A percentile compares a stretch with the other conserved stretches of the same genome.
Evolutionary conservation across 352 stramenopile species (phyloP).

Genomic region (Saprolegnia parasitica): DNA sequence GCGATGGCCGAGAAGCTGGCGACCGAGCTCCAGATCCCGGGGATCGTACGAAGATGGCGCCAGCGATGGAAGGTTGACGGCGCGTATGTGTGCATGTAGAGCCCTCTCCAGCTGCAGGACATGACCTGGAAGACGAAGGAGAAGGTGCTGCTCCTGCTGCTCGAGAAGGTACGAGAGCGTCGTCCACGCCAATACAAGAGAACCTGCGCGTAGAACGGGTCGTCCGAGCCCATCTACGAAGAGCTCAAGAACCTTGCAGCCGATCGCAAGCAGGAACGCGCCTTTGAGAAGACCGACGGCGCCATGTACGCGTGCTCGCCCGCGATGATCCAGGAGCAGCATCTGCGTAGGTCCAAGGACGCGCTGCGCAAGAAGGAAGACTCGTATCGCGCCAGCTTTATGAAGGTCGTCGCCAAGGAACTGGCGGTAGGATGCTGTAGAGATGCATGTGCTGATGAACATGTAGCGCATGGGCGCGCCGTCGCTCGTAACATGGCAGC

Average conservation of each 20-base stretch:
- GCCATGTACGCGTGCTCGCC: not conserved
- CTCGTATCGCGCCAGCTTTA: conserved; percentile 17
- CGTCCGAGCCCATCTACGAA: not conserved
- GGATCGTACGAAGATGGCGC: not conserved
- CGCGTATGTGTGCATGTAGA: not conserved
- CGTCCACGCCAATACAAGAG: not conserved
- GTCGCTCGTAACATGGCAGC: conserved; percentile 13
- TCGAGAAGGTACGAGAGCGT: conserved; percentile 12
- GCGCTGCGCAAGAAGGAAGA: conserved; percentile 10
- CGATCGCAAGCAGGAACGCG: conserved; percentile 9
- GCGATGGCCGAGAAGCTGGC: conserved; percentile 17
- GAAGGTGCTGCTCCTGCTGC: conserved; percentile 4
- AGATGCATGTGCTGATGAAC: not conserved
- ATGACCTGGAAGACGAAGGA: conserved; percentile 19
- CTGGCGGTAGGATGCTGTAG: not conserved
- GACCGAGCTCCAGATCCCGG: not conserved
- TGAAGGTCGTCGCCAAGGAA: conserved; percentile 10
- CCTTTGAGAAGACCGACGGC: conserved; percentile 8
- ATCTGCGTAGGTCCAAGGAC: not conserved
- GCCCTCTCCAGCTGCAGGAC: conserved; percentile 8
- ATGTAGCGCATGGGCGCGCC: conserved; percentile 13
- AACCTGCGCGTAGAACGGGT: not conserved
- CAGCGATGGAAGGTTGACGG: too few relatives aligned
- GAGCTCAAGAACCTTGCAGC: not conserved
- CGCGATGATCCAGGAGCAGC: not conserved